phyloP scores from a whole-genome alignment of 257 asterid species.

The Penstemon davidsonii region DNA sequence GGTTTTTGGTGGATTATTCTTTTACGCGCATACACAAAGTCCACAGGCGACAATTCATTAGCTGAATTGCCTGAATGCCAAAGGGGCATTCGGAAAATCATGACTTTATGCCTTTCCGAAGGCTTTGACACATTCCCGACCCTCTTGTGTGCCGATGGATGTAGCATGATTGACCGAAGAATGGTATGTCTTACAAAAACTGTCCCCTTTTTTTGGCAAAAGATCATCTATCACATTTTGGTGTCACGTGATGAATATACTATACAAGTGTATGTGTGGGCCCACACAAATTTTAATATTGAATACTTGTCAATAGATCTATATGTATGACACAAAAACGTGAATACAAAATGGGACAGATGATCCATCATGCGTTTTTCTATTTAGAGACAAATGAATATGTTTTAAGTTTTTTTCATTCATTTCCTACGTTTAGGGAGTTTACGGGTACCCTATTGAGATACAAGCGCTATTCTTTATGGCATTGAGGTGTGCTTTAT shows the following conservation, averaged over 20 bases:
- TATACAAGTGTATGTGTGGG: too few species aligned
- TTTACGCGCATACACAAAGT: conserved; percentile 90
- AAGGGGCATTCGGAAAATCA: conserved; percentile 78
- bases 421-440: conserved; percentile 52
- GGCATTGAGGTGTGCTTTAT: conserved; percentile 79
- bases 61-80: conserved; percentile 81
- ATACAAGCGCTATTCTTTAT: conserved; percentile 87
- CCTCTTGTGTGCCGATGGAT: conserved; percentile 93
- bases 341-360: too few species aligned
- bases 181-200: conserved; percentile 56
- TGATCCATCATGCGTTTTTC: too few species aligned
- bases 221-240: too few species aligned
- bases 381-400: neutral
- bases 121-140: conserved; percentile 97
- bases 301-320: too few species aligned
- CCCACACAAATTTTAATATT: too few species aligned
- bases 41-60: conserved; percentile 84
- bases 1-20: conserved; percentile 99
- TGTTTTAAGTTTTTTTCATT: neutral
- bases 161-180: conserved; percentile 88
- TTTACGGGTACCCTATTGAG: conserved; percentile 89
- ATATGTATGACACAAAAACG: too few species aligned
- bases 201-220: neutral
- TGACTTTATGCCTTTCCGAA: conserved; percentile 80
- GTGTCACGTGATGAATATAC: too few species aligned